These are phyloP conservation scores for Colletotrichum karsti DNA, from an alignment of 2,329 filamentous ascomycete genomes.

Conservation along the genomic window DNA sequence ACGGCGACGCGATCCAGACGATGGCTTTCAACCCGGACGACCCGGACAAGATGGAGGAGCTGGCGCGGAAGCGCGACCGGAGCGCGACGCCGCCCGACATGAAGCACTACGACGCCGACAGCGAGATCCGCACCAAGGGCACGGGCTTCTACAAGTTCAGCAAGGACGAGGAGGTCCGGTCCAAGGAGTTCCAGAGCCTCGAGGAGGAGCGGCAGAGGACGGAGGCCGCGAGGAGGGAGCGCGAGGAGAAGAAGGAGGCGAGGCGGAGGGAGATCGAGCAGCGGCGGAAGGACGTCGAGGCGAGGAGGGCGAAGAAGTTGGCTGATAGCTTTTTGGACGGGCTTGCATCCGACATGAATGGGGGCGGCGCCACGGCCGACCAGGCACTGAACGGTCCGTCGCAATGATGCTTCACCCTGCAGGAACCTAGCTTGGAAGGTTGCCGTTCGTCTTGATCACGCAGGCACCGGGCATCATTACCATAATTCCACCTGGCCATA, in stretches of 20 bases:
- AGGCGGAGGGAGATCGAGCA: constrained; percentile 71
- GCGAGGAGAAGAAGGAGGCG: constrained; percentile 65
- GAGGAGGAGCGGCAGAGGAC: constrained; percentile 74
- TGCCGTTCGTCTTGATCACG: too few species aligned
- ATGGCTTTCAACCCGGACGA: constrained; percentile 84
- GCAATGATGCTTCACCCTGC: too few species aligned
- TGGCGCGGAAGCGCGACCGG: constrained; percentile 81
- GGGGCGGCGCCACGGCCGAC: neutral
- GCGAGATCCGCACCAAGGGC: constrained; percentile 87
- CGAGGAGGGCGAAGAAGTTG: constrained; percentile 69
- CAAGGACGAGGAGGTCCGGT: constrained; percentile 72
- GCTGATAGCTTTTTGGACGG: constrained; percentile 78
- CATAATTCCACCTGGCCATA: too few species aligned
- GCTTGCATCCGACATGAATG: constrained; percentile 41
- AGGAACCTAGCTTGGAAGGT: too few species aligned
- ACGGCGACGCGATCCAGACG: constrained; percentile 85
- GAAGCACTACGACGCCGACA: constrained; percentile 85
- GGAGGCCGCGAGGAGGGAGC: constrained; percentile 66
- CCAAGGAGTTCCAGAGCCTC: constrained; percentile 78
- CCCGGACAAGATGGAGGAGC: constrained; percentile 76
- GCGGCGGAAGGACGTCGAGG: constrained; percentile 69
- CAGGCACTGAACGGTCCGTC: neutral
- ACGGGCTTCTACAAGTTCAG: constrained; percentile 94
- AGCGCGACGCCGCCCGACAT: constrained; percentile 82
- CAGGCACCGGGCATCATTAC: too few species aligned